Percentiles rank a stretch among this genome's conserved stretches.
Conservation (phyloP, 768 basidiomycete genomes). For the Paxillus rubicundulus region DNA sequence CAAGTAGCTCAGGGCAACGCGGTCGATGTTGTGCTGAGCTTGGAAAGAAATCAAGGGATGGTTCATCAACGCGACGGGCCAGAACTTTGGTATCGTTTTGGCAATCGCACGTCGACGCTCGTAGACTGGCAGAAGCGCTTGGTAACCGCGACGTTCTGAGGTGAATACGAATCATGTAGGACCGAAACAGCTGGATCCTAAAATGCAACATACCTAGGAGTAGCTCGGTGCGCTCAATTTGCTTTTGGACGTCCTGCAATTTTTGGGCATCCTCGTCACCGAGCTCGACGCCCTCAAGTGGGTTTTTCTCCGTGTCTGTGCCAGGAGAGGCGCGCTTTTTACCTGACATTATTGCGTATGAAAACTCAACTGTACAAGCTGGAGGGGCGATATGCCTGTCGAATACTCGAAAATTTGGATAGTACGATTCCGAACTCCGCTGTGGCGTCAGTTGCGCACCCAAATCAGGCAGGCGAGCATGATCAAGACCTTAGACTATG, state of each 20-base stretch:
- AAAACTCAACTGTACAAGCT: background rate
- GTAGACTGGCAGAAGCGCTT: constrained; percentile 58
- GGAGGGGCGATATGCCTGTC: background rate
- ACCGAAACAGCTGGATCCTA: background rate
- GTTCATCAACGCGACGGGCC: constrained; percentile 84
- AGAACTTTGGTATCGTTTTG: constrained; percentile 73
- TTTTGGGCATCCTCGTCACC: constrained; percentile 71
- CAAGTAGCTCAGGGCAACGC: constrained; percentile 77
- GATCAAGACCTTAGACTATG: too few relatives aligned
- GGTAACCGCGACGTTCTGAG: constrained; percentile 63
- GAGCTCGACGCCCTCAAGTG: constrained; percentile 64
- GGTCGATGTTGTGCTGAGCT: constrained; percentile 72
- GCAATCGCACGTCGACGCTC: constrained; percentile 66
- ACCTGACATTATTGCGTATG: constrained; percentile 32
- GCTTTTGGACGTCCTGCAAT: constrained; percentile 62
- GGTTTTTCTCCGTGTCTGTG: constrained; percentile 69
- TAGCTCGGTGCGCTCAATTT: constrained; percentile 68
- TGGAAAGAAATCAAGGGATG: constrained; percentile 59
- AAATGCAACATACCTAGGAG: constrained; percentile 55
- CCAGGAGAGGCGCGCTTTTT: constrained; percentile 83
- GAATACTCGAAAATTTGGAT: constrained; percentile 26
- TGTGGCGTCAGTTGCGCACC: constrained; percentile 6
- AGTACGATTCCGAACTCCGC: constrained; percentile 31
- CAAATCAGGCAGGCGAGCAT: constrained; percentile 10
- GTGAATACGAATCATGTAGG: constrained; percentile 7